Percentiles rank a stretch among this genome's conserved stretches.
Evolutionary conservation across 2,329 filamentous ascomycete genomes (phyloP).

Genomic region (Polychaeton citri): DNA sequence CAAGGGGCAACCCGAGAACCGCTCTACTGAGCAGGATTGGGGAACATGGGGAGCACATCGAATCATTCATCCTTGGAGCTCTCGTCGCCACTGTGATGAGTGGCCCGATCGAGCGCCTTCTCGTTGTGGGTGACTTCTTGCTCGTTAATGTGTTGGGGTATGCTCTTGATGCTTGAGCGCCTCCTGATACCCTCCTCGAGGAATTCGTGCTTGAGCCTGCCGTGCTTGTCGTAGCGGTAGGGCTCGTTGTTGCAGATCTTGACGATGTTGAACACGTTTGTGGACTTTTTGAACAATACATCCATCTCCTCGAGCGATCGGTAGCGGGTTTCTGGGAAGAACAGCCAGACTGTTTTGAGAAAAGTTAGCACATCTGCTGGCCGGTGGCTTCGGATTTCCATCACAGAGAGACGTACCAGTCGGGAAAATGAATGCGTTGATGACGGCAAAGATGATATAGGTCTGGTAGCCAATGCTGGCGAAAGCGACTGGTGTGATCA

Average conservation of each 20-base stretch:
- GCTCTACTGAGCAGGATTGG: too few relatives aligned
- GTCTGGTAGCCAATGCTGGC: slow-evolving; percentile 44
- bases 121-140: background rate
- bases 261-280: slow-evolving; percentile 31
- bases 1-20: too few relatives aligned
- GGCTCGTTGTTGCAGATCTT: slow-evolving; percentile 35
- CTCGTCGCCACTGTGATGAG: background rate
- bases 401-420: slow-evolving; percentile 1
- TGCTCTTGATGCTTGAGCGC: background rate
- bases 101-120: background rate
- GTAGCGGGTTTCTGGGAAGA: slow-evolving; percentile 53
- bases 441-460: slow-evolving; percentile 53
- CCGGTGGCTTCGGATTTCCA: too few relatives aligned
- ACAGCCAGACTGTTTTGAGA: slow-evolving; percentile 17
- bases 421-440: slow-evolving; percentile 47
- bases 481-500: slow-evolving; percentile 49
- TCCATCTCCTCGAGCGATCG: slow-evolving; percentile 56
- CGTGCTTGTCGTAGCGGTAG: slow-evolving; percentile 44
- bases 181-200: background rate
- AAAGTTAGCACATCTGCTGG: background rate
- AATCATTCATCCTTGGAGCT: background rate
- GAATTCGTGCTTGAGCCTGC: slow-evolving; percentile 31
- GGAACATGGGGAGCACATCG: too few relatives aligned
- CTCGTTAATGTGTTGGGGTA: background rate
- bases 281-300: slow-evolving; percentile 45